phyloP scores from a whole-genome alignment of 2,329 filamentous ascomycete species.

The Alternaria gaisen region DNA sequence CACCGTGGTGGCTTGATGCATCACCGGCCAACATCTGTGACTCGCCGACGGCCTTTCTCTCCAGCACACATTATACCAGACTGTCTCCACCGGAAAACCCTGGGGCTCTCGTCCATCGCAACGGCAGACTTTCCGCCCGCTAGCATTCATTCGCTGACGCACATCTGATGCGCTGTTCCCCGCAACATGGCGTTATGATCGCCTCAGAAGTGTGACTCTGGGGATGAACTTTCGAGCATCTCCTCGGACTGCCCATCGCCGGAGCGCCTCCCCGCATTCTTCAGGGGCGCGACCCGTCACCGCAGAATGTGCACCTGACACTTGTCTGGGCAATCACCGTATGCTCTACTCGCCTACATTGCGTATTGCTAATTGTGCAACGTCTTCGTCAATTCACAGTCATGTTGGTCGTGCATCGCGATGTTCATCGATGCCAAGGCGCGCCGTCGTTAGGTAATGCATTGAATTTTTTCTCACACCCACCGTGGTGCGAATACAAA shows the following conservation, averaged over 20 bases:
- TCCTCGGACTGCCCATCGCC: conserved; percentile 38
- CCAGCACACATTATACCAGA: conserved; percentile 19
- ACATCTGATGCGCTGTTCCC: conserved; percentile 30
- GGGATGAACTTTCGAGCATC: conserved; percentile 35
- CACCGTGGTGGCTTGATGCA: conserved; percentile 17
- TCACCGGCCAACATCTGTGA: conserved; percentile 16
- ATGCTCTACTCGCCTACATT: background rate
- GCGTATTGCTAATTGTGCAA: conserved; percentile 34
- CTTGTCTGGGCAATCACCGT: conserved; percentile 12
- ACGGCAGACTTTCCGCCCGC: conserved; percentile 25
- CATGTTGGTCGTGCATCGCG: conserved; percentile 23
- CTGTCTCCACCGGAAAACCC: conserved; percentile 30
- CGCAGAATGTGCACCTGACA: conserved; percentile 1
- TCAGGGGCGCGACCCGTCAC: conserved; percentile 14
- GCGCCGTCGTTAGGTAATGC: conserved; percentile 39
- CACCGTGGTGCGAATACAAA: conserved; percentile 28
- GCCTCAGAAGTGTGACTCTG: conserved; percentile 23
- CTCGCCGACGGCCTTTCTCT: conserved; percentile 31
- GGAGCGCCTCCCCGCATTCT: conserved; percentile 15
- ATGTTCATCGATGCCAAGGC: conserved; percentile 39
- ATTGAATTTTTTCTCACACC: conserved; percentile 34
- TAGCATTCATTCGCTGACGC: conserved; percentile 26
- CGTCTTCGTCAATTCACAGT: conserved; percentile 23
- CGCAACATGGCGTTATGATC: conserved; percentile 38
- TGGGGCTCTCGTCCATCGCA: conserved; percentile 26